phyloP scores from a whole-genome alignment of 1,284 basidiomycete species.

The Pseudozyma thailandica region DNA sequence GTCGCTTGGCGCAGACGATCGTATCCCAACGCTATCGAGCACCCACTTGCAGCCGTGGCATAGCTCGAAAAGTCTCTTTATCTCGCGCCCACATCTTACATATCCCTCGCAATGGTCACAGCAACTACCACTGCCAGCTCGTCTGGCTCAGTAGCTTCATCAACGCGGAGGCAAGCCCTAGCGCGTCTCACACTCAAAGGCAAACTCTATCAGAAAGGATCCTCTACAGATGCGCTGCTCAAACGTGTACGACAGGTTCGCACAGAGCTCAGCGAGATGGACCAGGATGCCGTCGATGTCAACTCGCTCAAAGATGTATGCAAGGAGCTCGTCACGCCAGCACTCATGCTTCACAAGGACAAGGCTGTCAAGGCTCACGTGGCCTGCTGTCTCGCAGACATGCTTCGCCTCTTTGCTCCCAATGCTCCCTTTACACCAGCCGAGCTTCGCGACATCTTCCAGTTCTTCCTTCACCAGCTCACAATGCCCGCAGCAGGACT shows the following conservation, averaged over 20 bases:
- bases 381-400: slow-evolving; percentile 92
- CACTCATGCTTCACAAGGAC: slow-evolving; percentile 91
- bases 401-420: slow-evolving; percentile 92
- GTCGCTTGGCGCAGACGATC: too few relatives aligned
- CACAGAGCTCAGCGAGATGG: slow-evolving; percentile 80
- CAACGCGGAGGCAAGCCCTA: slow-evolving; percentile 32
- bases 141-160: slow-evolving; percentile 9
- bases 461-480: slow-evolving; percentile 73
- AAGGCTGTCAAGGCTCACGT: slow-evolving; percentile 90
- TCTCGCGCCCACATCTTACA: neutral
- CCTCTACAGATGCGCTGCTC: slow-evolving; percentile 54
- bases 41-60: too few relatives aligned
- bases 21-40: too few relatives aligned
- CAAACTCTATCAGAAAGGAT: slow-evolving; percentile 51
- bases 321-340: slow-evolving; percentile 81
- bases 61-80: slow-evolving; percentile 1
- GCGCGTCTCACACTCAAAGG: slow-evolving; percentile 52
- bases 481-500: slow-evolving; percentile 52
- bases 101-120: slow-evolving; percentile 21
- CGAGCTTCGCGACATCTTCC: slow-evolving; percentile 73
- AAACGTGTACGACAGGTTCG: slow-evolving; percentile 51
- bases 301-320: slow-evolving; percentile 77
- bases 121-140: slow-evolving; percentile 27
- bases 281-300: slow-evolving; percentile 86
- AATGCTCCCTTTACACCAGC: slow-evolving; percentile 91